These are phyloP conservation scores for Phialophora tarda DNA, from an alignment of 2,329 filamentous ascomycete species.

Conservation along the genomic window DNA sequence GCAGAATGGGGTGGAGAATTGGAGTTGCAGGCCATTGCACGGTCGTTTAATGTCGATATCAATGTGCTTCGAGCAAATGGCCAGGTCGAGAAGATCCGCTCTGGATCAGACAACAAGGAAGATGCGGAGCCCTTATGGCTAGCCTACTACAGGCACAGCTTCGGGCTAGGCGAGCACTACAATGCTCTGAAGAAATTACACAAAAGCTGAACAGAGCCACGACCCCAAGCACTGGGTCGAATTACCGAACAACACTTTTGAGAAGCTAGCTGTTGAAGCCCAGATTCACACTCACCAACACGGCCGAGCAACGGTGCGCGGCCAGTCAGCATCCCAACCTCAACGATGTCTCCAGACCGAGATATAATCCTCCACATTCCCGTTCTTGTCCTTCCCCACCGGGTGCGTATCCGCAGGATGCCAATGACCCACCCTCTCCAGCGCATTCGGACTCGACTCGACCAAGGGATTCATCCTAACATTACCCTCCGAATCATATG, in stretches of 20 bases:
- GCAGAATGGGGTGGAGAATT: slow-evolving; percentile 96
- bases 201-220: slow-evolving; percentile 12
- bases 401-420: slow-evolving; percentile 62
- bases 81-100: slow-evolving; percentile 74
- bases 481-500: slow-evolving; percentile 63
- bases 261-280: slow-evolving; percentile 13
- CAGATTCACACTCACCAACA: not conserved
- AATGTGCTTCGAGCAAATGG: slow-evolving; percentile 84
- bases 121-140: slow-evolving; percentile 70
- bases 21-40: slow-evolving; percentile 83
- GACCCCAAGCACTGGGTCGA: not conserved
- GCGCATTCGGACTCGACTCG: slow-evolving; percentile 47
- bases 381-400: slow-evolving; percentile 55
- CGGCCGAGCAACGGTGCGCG: not conserved
- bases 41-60: slow-evolving; percentile 78
- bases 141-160: slow-evolving; percentile 93
- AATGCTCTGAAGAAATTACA: slow-evolving; percentile 71
- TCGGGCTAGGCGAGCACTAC: slow-evolving; percentile 95
- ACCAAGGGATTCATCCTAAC: slow-evolving; percentile 56
- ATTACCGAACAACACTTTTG: not conserved
- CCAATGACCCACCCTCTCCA: slow-evolving; percentile 60
- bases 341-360: slow-evolving; percentile 51
- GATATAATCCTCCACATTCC: slow-evolving; percentile 50
- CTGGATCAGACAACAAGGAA: slow-evolving; percentile 48
- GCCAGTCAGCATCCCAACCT: not conserved